Evolutionary conservation across 1,284 basidiomycete genomes (phyloP).

Genomic region (Tilletiaria anomala): DNA sequence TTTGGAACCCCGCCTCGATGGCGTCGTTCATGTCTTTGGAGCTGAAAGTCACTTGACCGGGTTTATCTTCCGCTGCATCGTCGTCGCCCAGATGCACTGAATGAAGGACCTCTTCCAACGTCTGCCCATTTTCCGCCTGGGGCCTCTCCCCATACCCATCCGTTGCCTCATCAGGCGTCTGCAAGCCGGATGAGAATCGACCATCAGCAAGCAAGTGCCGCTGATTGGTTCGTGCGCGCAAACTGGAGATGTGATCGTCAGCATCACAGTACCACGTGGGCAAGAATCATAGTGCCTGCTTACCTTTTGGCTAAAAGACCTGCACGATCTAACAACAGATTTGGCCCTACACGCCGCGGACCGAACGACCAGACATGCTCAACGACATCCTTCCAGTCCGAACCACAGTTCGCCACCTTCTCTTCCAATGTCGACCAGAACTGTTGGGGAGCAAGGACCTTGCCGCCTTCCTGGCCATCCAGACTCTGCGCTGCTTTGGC

Average conservation of each 20-base stretch:
- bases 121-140: no score
- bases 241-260: background rate
- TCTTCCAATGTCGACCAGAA: slow-evolving; percentile 66
- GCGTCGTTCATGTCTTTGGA: slow-evolving; percentile 22
- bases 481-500: no score
- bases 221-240: background rate
- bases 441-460: no score
- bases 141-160: no score
- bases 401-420: slow-evolving; percentile 55
- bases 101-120: no score
- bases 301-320: background rate
- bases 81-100: background rate
- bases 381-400: slow-evolving; percentile 62
- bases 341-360: slow-evolving; percentile 70
- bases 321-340: slow-evolving; percentile 59
- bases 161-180: no score
- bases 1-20: slow-evolving; percentile 86
- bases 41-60: background rate
- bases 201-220: no score
- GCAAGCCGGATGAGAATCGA: no score
- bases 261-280: background rate
- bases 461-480: no score
- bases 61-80: no score
- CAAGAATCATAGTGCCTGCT: no score
- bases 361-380: slow-evolving; percentile 82